Evolutionary conservation across 2,329 filamentous ascomycete species (phyloP), one percentile per base, ranked within the genome.

Genomic region (Fusarium abutilonis): DNA sequence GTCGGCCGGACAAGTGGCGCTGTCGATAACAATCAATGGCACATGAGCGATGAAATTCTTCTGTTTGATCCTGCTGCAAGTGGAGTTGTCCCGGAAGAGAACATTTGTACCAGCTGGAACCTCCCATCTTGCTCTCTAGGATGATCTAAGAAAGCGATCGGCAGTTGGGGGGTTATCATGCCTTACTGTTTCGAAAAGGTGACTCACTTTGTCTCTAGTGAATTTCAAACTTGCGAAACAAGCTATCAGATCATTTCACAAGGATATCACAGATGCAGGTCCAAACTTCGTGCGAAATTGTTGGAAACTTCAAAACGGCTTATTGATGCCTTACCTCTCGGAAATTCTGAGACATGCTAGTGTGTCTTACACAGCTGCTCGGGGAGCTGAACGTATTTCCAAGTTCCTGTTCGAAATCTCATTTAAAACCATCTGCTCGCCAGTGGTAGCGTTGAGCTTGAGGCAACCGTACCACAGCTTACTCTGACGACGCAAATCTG

Each of bases 181-280:
- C 15, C 17, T 14, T 15, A 6, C 19, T 35, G 6, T n/a, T 39
- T 15, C 3, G 19, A 15, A 53, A 43, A 10, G 34, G 40, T 10
- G 21, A 19, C 41, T 45, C 28, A n/a, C 23, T 19, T 6, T 26
- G 13, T 42, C 11, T 38, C 28, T 23, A 26, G 38, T 26, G 36
- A 63, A 63, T 54, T 64, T 63, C 62, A 66, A 65, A 49, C 14
- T 11, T 11, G 26, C 28, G 14, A 38, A 28, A 21, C 34, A 40
- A 7, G 49, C 34, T 44, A 60, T 66, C 62, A 66, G 53, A 65
- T 60, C 53, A 65, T 60, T 28, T 40, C 36, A 50, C 11, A 26
- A 36, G 15, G n/a, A 63, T 32, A 48, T 40, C 40, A 48, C 38
- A 54, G 26, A 63, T 46, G 62, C 62, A 65, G 63, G 62, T 66